These are phyloP conservation scores for Pseudognaphalium luteoalbum DNA, from an alignment of 129 eudicot genomes.

Conservation along the genomic window DNA sequence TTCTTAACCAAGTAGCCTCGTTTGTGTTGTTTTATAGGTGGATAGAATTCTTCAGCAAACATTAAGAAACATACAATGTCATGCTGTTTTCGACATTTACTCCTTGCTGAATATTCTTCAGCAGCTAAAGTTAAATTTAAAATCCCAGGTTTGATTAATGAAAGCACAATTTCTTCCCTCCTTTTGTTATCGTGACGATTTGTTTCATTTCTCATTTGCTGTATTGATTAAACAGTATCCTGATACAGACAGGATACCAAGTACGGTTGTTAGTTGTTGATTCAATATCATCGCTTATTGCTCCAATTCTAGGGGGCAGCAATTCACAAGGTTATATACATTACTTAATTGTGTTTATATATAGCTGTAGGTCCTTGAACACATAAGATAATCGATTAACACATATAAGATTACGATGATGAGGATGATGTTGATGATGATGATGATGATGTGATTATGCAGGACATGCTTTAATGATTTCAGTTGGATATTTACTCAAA, in stretches of 20 bases:
- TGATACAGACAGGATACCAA: conserved; percentile 40
- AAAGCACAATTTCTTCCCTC: neutral
- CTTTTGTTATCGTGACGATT: too few species aligned
- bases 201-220: too few species aligned
- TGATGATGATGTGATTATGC: conserved; percentile 21
- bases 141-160: conserved; percentile 43
- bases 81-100: conserved; percentile 71
- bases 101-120: conserved; percentile 59
- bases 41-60: conserved; percentile 40
- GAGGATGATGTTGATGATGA: neutral
- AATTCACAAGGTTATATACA: conserved; percentile 56
- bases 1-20: neutral
- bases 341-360: neutral
- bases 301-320: conserved; percentile 74
- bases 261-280: conserved; percentile 66
- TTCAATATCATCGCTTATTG: conserved; percentile 75
- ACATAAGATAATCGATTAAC: neutral
- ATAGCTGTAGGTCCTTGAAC: neutral
- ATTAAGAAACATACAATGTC: conserved; percentile 62
- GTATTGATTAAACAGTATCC: conserved; percentile 1
- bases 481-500: conserved; percentile 68
- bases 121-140: conserved; percentile 51
- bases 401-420: conserved; percentile 17
- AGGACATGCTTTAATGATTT: conserved; percentile 83
- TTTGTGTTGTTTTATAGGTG: conserved; percentile 40